Evolutionary conservation across 225 moss, liverwort and hornwort species (phyloP).

Genomic region (Marchantia paleacea): DNA sequence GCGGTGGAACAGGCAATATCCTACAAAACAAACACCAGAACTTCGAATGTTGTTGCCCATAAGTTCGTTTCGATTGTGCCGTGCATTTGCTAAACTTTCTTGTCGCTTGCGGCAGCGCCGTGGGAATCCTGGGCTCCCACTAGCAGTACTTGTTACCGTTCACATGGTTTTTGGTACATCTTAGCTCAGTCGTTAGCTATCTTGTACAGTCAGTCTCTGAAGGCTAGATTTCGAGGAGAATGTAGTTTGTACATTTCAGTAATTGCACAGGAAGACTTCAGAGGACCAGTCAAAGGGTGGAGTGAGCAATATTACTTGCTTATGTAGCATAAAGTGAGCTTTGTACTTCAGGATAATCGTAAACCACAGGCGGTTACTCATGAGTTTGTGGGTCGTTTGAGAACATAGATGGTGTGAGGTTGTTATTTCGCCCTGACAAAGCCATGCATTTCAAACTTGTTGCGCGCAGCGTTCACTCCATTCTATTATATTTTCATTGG

Average conservation of each 20-base stretch:
- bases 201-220: conserved; percentile 4
- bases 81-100: neutral
- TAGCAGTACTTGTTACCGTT: neutral
- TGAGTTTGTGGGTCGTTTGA: no score
- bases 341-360: neutral
- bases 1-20: neutral
- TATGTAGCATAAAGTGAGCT: neutral
- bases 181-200: neutral
- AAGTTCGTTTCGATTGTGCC: neutral
- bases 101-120: neutral
- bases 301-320: neutral
- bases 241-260: neutral
- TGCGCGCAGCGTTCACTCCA: no score
- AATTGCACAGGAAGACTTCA: neutral
- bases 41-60: neutral
- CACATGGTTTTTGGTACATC: neutral
- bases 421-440: no score
- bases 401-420: no score
- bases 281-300: neutral
- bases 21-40: neutral
- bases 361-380: no score
- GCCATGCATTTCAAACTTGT: no score
- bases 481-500: no score
- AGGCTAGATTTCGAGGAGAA: neutral
- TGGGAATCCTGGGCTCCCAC: neutral